Base-by-base conservation (phyloP, 164 flowering plant species). In the Dillenia suffruticosa region DNA sequence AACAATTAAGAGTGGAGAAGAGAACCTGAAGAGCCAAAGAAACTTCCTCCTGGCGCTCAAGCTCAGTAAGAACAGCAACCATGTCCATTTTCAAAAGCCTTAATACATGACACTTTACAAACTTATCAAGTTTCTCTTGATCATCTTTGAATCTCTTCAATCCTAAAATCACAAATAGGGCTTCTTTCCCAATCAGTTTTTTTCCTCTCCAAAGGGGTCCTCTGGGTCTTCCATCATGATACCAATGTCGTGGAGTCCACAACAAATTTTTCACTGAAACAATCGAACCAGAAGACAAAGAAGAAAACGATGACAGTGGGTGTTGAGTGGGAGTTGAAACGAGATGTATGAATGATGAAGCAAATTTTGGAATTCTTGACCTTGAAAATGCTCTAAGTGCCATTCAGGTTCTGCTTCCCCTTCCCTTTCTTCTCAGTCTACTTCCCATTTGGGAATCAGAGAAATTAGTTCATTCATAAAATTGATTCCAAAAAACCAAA, bases 151-250 rank as follows among this genome's bases (percentile, higher is more conserved):
- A 82, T 68, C 94, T 80, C 77, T 88, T 93, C 58, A 90, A 58
- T 9, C 96, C 96, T 62, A 62, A 17, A 40, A 93, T 81, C 52
- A 82, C 96, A 63, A 84, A 90, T 5, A 93, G 67, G 9, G 98
- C 97, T 69, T 93, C 97, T 72, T 90, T 93, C 0, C 97, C 96
- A 12, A 93, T 81, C 66, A 80, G 59, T 63, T 90, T 93, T 80
- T 87, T 88, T 12, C 96, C 92, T 62, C 87, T 85, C 98, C 97
- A 90, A 12, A 93, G 84, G 1, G 97, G 80, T 2, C 98, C 98
- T 72, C 97, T 86, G 0, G 96, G 98, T 70, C 98, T 86, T 51
- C 98, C 98, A 47, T 93, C 98, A 49, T 87, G 96, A 66, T 75
- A 85, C 48, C 63, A 47, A 50, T 50, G 56, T 9, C 49, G 17